Conservation (phyloP, 1,284 basidiomycete genomes). For the Trametes sp. region DNA sequence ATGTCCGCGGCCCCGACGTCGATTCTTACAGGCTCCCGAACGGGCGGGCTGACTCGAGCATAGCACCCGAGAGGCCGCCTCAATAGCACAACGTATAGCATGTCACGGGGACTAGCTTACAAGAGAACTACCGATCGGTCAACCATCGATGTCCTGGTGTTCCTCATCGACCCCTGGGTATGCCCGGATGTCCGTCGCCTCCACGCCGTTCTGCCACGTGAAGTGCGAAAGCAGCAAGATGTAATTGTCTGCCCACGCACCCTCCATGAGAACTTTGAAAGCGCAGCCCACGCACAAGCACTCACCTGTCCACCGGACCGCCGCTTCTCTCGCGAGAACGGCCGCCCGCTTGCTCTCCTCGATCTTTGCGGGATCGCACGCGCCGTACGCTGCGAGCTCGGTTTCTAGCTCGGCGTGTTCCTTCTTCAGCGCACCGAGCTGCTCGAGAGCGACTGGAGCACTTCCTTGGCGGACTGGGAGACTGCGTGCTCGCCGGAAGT, state of each 20-base stretch:
- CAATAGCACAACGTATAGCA: too few species aligned
- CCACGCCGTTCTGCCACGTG: conserved; percentile 64
- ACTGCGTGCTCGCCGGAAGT: conserved; percentile 64
- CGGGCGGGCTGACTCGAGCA: too few species aligned
- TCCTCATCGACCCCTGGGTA: conserved; percentile 73
- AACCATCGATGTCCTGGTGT: conserved; percentile 67
- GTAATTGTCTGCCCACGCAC: conserved; percentile 39
- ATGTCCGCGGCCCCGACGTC: too few species aligned
- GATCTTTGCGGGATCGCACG: conserved; percentile 82
- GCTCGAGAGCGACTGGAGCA: conserved; percentile 79
- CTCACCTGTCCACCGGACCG: conserved; percentile 86
- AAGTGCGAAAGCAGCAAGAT: conserved; percentile 67
- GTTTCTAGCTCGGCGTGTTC: conserved; percentile 65
- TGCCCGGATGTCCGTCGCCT: conserved; percentile 65
- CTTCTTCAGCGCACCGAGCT: conserved; percentile 58
- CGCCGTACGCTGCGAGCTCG: conserved; percentile 80
- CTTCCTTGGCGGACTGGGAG: conserved; percentile 88
- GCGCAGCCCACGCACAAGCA: not conserved
- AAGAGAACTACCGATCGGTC: not conserved
- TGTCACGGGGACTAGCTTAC: too few species aligned
- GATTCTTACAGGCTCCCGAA: too few species aligned
- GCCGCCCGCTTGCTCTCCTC: conserved; percentile 77
- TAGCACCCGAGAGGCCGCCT: too few species aligned
- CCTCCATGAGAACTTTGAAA: not conserved
- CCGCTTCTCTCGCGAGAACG: conserved; percentile 79